Conservation (phyloP, 2,329 filamentous ascomycete species). For the Apiospora phragmitis region DNA sequence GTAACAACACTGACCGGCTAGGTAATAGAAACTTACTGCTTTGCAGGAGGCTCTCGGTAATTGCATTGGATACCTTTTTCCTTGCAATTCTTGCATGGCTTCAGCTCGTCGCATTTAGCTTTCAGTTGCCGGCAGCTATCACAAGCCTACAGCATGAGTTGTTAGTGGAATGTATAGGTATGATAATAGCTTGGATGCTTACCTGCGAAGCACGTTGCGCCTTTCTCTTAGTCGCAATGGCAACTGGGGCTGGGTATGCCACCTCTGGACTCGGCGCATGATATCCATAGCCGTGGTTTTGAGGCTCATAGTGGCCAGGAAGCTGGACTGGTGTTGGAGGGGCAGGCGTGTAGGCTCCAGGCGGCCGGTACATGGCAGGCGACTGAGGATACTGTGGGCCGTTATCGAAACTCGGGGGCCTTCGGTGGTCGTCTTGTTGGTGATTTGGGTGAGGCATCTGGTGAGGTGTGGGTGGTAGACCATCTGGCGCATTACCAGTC, state of each 20-base stretch:
- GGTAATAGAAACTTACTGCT: conserved; percentile 67
- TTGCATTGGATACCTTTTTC: conserved; percentile 86
- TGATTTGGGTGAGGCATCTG: too few relatives aligned
- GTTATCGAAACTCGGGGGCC: conserved; percentile 56
- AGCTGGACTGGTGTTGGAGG: conserved; percentile 30
- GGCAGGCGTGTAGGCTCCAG: too few relatives aligned
- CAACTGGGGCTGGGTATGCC: conserved; percentile 27
- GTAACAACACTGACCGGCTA: background rate
- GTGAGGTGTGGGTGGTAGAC: too few relatives aligned
- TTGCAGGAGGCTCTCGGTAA: conserved; percentile 88
- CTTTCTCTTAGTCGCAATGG: conserved; percentile 58
- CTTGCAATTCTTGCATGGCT: conserved; percentile 82
- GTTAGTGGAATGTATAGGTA: too few relatives aligned
- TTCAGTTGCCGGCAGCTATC: conserved; percentile 86
- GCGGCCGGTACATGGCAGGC: too few relatives aligned
- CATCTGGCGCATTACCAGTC: too few relatives aligned
- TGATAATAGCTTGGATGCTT: too few relatives aligned
- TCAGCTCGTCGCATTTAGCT: conserved; percentile 86
- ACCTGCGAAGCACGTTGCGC: conserved; percentile 66
- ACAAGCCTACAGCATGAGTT: too few relatives aligned
- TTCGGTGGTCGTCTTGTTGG: too few relatives aligned
- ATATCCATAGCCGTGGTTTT: conserved; percentile 39
- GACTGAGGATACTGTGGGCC: conserved; percentile 32
- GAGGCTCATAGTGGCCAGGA: conserved; percentile 29
- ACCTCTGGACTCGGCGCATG: conserved; percentile 37